Percentiles rank a stretch among this genome's conserved stretches.
Conservation (phyloP, 2,329 filamentous ascomycete genomes). For the Arthrobotrys conoides region DNA sequence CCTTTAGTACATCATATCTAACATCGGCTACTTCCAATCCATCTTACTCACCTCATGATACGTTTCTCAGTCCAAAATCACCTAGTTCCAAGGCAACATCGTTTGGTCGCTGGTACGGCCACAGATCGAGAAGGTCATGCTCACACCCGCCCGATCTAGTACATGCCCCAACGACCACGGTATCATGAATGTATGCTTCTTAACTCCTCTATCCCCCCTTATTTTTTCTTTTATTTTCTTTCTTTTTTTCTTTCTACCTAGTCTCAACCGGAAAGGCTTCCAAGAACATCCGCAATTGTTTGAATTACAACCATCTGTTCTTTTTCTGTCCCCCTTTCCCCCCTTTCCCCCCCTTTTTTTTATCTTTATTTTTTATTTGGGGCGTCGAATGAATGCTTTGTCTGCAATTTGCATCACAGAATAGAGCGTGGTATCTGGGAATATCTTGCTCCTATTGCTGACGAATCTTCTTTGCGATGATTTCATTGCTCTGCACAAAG, state of each 20-base stretch:
- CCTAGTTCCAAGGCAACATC: constrained; percentile 43
- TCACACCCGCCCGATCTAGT: constrained; percentile 56
- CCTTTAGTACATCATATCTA: constrained; percentile 63
- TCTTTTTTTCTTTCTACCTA: neutral
- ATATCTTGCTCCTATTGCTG: constrained; percentile 18
- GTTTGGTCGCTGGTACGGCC: constrained; percentile 61
- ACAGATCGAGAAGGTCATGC: constrained; percentile 58
- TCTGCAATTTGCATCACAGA: constrained; percentile 2
- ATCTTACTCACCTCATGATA: constrained; percentile 35
- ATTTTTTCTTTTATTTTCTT: no score
- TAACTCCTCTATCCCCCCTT: no score
- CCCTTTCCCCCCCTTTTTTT: no score
- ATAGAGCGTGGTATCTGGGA: constrained; percentile 19
- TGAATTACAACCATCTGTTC: neutral
- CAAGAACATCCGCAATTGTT: neutral
- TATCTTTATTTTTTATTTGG: neutral
- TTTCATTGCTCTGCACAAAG: neutral
- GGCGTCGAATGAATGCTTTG: neutral
- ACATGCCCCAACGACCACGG: constrained; percentile 46
- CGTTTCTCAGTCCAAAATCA: constrained; percentile 44
- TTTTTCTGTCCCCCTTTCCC: no score
- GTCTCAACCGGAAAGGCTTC: neutral
- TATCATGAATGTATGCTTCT: constrained; percentile 30
- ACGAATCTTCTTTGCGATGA: constrained; percentile 58
- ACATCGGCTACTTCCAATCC: constrained; percentile 53